Percentiles rank a stretch among this genome's conserved stretches.
These are phyloP conservation scores for Lactarius deliciosus DNA, from an alignment of 768 basidiomycete species.

Conservation along the genomic window DNA sequence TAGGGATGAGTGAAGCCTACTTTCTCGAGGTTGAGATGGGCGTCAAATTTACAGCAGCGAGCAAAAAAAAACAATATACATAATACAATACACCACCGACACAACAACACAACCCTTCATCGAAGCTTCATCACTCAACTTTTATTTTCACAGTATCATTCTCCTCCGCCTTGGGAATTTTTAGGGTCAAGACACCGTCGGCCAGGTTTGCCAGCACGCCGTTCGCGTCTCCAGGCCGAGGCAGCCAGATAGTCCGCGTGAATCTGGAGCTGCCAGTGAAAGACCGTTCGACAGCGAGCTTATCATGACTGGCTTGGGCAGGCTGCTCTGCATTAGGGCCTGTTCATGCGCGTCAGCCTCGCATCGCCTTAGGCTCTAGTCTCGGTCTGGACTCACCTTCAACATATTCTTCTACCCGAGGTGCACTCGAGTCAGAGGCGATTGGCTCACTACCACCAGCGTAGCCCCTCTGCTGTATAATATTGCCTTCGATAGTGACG, in stretches of 20 bases:
- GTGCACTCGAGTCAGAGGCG: not conserved
- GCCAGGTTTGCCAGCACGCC: conserved; percentile 62
- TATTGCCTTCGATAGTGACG: conserved; percentile 69
- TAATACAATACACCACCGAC: not conserved
- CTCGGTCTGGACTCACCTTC: not conserved
- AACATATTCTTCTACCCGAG: conserved; percentile 8
- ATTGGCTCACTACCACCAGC: not conserved
- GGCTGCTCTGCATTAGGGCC: conserved; percentile 21
- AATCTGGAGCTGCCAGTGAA: conserved; percentile 57
- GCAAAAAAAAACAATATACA: conserved; percentile 4
- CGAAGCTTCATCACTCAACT: conserved; percentile 35
- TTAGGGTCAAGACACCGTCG: conserved; percentile 68
- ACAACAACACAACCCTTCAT: conserved; percentile 11
- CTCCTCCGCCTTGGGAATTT: conserved; percentile 60
- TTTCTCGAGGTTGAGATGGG: conserved; percentile 21
- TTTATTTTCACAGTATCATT: conserved; percentile 51
- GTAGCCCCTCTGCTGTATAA: conserved; percentile 29
- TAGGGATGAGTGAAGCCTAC: not conserved
- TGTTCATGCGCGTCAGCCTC: conserved; percentile 30
- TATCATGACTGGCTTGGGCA: conserved; percentile 30
- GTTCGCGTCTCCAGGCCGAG: conserved; percentile 56
- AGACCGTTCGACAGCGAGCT: conserved; percentile 60
- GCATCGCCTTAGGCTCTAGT: conserved; percentile 7
- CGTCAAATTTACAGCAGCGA: conserved; percentile 13
- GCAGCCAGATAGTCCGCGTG: conserved; percentile 70